Evolutionary conservation across 164 flowering plant species (phyloP).

Genomic region (grape (Vitis vinifera)): DNA sequence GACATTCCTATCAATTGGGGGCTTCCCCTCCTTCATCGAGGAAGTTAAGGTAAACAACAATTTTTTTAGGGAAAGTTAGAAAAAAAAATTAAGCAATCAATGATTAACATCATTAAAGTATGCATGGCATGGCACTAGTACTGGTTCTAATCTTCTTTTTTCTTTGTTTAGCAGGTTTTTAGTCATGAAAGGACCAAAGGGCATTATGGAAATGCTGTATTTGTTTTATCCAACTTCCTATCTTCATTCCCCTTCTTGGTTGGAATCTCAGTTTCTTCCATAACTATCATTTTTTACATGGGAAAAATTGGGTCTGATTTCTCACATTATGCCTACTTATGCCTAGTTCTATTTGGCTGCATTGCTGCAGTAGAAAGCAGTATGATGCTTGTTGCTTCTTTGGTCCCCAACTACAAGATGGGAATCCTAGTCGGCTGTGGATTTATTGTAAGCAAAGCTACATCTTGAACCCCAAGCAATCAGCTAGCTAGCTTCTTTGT

Average conservation of each 20-base stretch:
- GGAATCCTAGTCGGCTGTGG: background rate
- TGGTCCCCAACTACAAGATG: background rate
- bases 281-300: background rate
- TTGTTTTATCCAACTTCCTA: background rate
- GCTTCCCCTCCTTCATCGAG: too few relatives aligned
- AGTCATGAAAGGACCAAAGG: background rate
- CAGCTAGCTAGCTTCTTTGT: too few relatives aligned
- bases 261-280: background rate
- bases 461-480: too few relatives aligned
- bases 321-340: background rate
- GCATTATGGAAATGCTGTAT: background rate
- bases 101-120: too few relatives aligned
- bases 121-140: too few relatives aligned
- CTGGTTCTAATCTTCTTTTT: too few relatives aligned
- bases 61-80: too few relatives aligned
- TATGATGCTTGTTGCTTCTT: background rate
- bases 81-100: too few relatives aligned
- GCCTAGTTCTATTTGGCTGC: background rate
- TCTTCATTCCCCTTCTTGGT: background rate
- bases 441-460: background rate
- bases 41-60: too few relatives aligned
- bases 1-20: too few relatives aligned
- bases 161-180: background rate
- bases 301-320: background rate
- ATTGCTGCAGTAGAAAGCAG: background rate